Base-by-base conservation (phyloP, 1,139 yeast genomes). In the Waltiozyma sp. region DNA sequence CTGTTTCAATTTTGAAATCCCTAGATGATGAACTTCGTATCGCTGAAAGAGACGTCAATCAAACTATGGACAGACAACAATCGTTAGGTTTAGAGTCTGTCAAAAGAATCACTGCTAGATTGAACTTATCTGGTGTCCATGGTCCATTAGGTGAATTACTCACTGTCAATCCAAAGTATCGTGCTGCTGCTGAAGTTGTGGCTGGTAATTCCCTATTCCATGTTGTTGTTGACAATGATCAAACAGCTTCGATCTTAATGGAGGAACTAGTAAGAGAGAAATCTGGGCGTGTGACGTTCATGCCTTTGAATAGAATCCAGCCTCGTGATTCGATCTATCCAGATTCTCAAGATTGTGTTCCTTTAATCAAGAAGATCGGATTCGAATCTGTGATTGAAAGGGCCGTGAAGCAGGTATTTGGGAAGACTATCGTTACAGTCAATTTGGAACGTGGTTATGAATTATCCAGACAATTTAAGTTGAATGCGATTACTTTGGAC, bases 141-240 rank as follows among this genome's bases (percentile, higher is more conserved):
- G 98, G 98, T 0, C 80, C 95, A 0, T 62, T 91, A 19, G 93
- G 94, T 31, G 95, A 88, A 50, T 65, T 91, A 34, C 82, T 91
- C 46, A 72, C 71, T 44, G 91, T 87, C 3, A 82, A 81, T 52
- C 89, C 84, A 43, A 86, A 85, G 53, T 89, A 87, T 58, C 82
- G 83, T 57, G 73, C 80, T 1, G 94, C 96, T 1, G 83, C 84
- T 1, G 96, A 89, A 57, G 91, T 84, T 6, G 75, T 87, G 39
- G 96, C 95, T 14, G 97, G 97, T 2, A 80, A 76, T 48, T 74
- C 95, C 3, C 65, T 91, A 41, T 89, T 88, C 57, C 88, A 91
- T 59, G 77, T 89, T 36, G 93, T 91, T 15, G 97, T 91, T 15
- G 96, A 88, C 56, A 79, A 73, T 39, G 96, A 89, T 52, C 79